Percentiles rank a stretch among this genome's conserved stretches.
Evolutionary conservation across 148 eudicot species (phyloP).

Genomic region (Amaranthus cruentus): DNA sequence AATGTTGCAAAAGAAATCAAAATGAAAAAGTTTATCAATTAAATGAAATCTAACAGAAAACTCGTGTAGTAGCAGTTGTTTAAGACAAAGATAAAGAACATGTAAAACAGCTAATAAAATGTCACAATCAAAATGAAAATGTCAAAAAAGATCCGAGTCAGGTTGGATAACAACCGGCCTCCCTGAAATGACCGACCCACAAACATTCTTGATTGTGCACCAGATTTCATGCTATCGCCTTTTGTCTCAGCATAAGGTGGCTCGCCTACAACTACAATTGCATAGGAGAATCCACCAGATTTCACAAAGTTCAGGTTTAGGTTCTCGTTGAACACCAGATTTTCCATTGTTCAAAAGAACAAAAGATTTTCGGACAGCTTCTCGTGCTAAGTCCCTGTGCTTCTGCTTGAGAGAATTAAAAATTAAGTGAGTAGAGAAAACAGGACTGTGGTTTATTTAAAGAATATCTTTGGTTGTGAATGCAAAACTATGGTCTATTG

Average conservation of each 20-base stretch:
- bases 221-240: constrained; percentile 41
- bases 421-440: too few relatives aligned
- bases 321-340: constrained; percentile 30
- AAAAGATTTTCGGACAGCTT: too few relatives aligned
- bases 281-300: constrained; percentile 37
- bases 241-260: constrained; percentile 40
- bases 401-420: too few relatives aligned
- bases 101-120: too few relatives aligned
- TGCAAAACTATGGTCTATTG: constrained; percentile 18
- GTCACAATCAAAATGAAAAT: too few relatives aligned
- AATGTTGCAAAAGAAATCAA: too few relatives aligned
- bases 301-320: constrained; percentile 28
- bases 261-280: constrained; percentile 62
- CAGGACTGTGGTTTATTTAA: not conserved
- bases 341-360: too few relatives aligned
- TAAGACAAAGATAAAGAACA: too few relatives aligned
- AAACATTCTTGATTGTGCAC: constrained; percentile 32
- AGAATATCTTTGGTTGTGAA: not conserved
- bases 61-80: too few relatives aligned
- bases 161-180: constrained; percentile 50
- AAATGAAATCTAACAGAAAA: too few relatives aligned
- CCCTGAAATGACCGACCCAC: constrained; percentile 38
- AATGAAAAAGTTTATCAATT: too few relatives aligned
- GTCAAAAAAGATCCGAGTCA: constrained; percentile 10
- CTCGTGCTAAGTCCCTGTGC: too few relatives aligned